Conservation (phyloP, 441 rosid genomes). For the Populus tomentosa region DNA sequence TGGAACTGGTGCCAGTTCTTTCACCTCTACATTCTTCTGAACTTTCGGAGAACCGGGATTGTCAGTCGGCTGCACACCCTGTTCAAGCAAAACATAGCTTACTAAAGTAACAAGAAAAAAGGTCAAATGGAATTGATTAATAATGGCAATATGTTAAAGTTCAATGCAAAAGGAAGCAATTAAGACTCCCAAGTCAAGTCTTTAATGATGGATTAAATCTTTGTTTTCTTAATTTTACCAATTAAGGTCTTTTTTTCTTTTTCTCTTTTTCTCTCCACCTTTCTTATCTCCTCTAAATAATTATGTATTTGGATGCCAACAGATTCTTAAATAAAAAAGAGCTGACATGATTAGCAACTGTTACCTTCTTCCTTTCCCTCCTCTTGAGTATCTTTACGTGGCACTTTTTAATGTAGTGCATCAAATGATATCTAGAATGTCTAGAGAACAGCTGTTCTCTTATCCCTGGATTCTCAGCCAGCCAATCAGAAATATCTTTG, state of each 20-base stretch:
- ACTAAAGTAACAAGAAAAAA: background rate
- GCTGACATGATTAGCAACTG: background rate
- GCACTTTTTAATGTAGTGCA: constrained; percentile 91
- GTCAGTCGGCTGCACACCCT: constrained; percentile 47
- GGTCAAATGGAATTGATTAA: background rate
- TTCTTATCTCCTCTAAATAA: too few species aligned
- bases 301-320: too few species aligned
- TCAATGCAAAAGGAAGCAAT: background rate
- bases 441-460: constrained; percentile 63
- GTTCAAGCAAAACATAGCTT: constrained; percentile 17
- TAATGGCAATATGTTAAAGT: background rate
- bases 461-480: constrained; percentile 55
- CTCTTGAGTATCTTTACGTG: constrained; percentile 92
- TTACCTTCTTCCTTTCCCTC: constrained; percentile 66
- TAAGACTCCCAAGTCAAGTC: background rate
- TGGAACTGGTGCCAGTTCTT: constrained; percentile 33
- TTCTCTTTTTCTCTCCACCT: too few species aligned
- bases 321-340: background rate
- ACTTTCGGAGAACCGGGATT: constrained; percentile 43
- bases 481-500: constrained; percentile 85
- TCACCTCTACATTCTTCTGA: constrained; percentile 37
- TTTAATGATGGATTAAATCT: background rate
- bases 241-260: too few species aligned
- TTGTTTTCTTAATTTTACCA: background rate
- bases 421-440: constrained; percentile 88